A percentile compares a stretch with the other conserved stretches of the same genome.
These are phyloP conservation scores for Talaromyces funiculosus DNA, from an alignment of 2,329 filamentous ascomycete genomes.

Conservation along the genomic window DNA sequence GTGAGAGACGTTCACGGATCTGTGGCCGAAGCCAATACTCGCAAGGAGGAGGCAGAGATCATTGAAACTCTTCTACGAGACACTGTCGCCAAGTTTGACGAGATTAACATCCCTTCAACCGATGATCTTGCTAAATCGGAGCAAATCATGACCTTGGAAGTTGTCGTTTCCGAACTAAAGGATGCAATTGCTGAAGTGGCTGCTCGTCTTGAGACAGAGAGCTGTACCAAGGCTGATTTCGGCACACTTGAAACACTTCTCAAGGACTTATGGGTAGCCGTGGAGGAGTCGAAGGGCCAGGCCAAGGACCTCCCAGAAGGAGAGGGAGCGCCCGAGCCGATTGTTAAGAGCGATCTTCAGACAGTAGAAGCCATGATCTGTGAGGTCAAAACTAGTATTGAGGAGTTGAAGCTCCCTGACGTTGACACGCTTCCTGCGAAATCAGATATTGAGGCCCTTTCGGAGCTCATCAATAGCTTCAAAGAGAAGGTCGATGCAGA, in stretches of 20 bases:
- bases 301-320: conserved; percentile 35
- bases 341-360: conserved; percentile 77
- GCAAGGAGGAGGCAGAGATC: conserved; percentile 79
- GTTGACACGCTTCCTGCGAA: conserved; percentile 67
- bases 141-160: conserved; percentile 58
- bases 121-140: conserved; percentile 63
- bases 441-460: conserved; percentile 66
- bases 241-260: conserved; percentile 70
- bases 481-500: conserved; percentile 59
- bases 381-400: conserved; percentile 76
- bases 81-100: conserved; percentile 81
- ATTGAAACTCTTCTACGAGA: conserved; percentile 88
- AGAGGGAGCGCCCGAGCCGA: conserved; percentile 52
- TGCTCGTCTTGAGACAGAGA: conserved; percentile 59
- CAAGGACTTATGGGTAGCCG: conserved; percentile 65
- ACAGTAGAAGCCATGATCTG: conserved; percentile 72
- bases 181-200: conserved; percentile 64
- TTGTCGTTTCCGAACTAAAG: conserved; percentile 67
- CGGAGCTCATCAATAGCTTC: conserved; percentile 65
- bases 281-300: conserved; percentile 63
- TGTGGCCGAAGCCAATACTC: conserved; percentile 50
- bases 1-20: conserved; percentile 53
- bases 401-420: conserved; percentile 66
- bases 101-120: conserved; percentile 59
- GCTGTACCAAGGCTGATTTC: conserved; percentile 74